Conservation (phyloP, 1,284 basidiomycete genomes). For the Cutaneotrichosporon sp. region DNA sequence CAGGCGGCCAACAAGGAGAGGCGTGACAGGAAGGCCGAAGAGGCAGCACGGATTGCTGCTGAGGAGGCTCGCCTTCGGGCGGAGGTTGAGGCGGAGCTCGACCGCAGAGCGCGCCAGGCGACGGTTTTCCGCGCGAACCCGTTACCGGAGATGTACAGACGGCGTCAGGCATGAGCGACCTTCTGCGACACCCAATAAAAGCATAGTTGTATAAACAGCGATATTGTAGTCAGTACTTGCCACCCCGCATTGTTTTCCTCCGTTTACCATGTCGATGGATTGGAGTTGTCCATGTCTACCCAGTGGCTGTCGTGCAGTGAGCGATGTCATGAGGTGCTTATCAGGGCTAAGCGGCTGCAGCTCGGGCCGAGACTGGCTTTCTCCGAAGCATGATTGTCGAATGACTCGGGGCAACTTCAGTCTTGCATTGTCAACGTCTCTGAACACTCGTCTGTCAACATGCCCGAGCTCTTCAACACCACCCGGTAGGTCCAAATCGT, state of each 20-base stretch:
- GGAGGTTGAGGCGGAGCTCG: constrained; percentile 27
- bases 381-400: background rate
- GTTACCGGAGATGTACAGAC: constrained; percentile 35
- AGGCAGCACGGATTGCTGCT: constrained; percentile 16
- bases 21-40: constrained; percentile 11
- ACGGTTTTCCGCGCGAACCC: constrained; percentile 34
- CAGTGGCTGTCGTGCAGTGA: background rate
- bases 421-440: background rate
- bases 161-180: no score
- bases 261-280: background rate
- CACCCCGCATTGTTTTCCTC: background rate
- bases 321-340: background rate
- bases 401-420: no score
- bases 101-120: constrained; percentile 23
- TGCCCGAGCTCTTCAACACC: constrained; percentile 22
- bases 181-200: no score
- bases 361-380: background rate
- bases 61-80: constrained; percentile 14
- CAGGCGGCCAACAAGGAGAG: constrained; percentile 23
- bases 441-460: constrained; percentile 1
- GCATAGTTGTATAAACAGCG: background rate
- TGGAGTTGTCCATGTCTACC: background rate
- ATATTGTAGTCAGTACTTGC: no score
- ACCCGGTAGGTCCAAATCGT: constrained; percentile 5
- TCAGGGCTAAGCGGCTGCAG: background rate